phyloP scores from a whole-genome alignment of 78 protist species.

The Chrysochromulina parva region DNA sequence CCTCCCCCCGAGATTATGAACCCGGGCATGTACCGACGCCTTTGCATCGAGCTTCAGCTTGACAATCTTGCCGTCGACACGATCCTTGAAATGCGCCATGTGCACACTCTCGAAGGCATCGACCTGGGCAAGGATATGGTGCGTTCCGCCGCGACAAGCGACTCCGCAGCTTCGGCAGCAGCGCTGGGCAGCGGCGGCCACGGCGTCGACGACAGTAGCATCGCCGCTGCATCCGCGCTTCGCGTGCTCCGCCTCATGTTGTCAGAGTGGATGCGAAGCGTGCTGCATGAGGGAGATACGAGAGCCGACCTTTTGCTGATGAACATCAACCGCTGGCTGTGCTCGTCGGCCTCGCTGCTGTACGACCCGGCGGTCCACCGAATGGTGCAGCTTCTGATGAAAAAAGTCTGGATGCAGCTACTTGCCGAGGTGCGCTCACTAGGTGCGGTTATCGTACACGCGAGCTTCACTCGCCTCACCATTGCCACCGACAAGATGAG shows the following conservation, averaged over 20 bases:
- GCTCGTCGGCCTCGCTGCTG: neutral
- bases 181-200: neutral
- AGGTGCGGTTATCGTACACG: neutral
- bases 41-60: slow-evolving; percentile 72
- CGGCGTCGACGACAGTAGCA: neutral
- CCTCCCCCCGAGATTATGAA: neutral
- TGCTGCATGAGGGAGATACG: no score
- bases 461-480: neutral
- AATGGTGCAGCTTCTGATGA: neutral
- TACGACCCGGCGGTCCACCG: slow-evolving; percentile 17
- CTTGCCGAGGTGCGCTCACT: neutral
- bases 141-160: neutral
- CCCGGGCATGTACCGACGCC: slow-evolving; percentile 65
- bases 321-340: slow-evolving; percentile 28
- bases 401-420: neutral
- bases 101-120: neutral
- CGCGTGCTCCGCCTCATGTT: neutral
- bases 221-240: no score
- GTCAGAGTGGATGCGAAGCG: neutral
- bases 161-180: neutral
- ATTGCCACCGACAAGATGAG: neutral
- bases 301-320: slow-evolving; percentile 20
- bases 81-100: slow-evolving; percentile 55
- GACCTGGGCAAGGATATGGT: neutral
- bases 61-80: slow-evolving; percentile 63